phyloP scores from a whole-genome alignment of 108 stramenopile genomes.

The Nannochloropsis salina region DNA sequence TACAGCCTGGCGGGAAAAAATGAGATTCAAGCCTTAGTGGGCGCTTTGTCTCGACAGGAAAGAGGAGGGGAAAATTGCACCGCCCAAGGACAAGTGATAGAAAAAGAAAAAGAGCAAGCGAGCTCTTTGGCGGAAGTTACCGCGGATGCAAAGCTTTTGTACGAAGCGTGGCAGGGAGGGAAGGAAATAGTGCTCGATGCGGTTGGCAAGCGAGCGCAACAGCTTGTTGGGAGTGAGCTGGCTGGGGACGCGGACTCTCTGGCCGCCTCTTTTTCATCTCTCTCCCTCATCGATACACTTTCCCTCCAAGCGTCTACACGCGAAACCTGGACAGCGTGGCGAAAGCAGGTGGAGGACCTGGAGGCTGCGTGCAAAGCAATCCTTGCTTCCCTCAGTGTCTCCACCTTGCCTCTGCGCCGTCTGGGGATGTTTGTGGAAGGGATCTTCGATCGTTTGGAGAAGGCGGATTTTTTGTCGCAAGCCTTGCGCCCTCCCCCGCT shows the following conservation, averaged over 20 bases:
- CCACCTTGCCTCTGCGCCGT: background rate
- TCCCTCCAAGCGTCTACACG: background rate
- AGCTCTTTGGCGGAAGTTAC: background rate
- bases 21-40: background rate
- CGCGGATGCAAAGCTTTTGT: background rate
- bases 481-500: background rate
- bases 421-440: background rate
- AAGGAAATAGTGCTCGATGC: background rate
- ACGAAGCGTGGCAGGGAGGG: background rate
- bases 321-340: background rate
- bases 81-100: no score
- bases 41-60: background rate
- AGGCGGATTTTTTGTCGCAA: background rate
- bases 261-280: background rate
- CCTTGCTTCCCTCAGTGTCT: background rate
- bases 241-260: background rate
- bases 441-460: background rate
- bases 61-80: background rate
- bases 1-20: background rate
- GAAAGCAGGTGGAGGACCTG: background rate
- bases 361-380: background rate
- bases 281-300: background rate
- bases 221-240: background rate
- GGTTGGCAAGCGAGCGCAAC: background rate
- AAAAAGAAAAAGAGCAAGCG: background rate